Evolutionary conservation across 352 stramenopile genomes (phyloP).

Genomic region (Globisporangium cederbergense): DNA sequence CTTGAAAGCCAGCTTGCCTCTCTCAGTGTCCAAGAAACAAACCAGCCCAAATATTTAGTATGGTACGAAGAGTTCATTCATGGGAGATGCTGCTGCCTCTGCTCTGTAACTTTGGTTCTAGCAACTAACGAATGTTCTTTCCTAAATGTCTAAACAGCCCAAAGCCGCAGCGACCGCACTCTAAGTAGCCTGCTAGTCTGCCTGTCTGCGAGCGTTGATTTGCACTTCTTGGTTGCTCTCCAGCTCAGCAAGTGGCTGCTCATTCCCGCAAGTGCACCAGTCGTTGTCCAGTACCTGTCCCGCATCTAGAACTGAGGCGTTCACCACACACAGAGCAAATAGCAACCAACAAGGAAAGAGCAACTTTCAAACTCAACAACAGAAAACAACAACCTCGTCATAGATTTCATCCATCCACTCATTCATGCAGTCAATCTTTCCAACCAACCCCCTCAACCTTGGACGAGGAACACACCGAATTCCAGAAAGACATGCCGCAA

Average conservation of each 20-base stretch:
- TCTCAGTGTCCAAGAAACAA: conserved; percentile 24
- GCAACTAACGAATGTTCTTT: background rate
- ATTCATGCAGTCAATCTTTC: background rate
- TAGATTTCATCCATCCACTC: background rate
- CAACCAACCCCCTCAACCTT: background rate
- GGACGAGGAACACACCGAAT: background rate
- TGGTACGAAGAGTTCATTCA: conserved; percentile 11
- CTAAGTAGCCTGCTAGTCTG: conserved; percentile 13
- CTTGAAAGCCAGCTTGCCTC: conserved; percentile 21
- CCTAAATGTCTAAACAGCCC: conserved; percentile 12
- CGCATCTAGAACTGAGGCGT: background rate
- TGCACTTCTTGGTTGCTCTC: background rate
- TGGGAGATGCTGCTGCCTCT: background rate
- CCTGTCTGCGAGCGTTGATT: conserved; percentile 14
- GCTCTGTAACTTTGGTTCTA: background rate
- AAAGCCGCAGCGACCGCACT: conserved; percentile 23
- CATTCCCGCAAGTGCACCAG: background rate
- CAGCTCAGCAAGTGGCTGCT: conserved; percentile 4
- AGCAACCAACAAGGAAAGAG: conserved; percentile 2
- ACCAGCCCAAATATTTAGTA: conserved; percentile 32
- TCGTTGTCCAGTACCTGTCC: conserved; percentile 14
- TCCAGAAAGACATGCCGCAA: background rate
- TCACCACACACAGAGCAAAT: background rate
- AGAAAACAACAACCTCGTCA: background rate
- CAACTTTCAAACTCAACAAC: too few relatives aligned